phyloP scores from a whole-genome alignment of 805 yeast genomes.

The Ogataea parapolymorpha region DNA sequence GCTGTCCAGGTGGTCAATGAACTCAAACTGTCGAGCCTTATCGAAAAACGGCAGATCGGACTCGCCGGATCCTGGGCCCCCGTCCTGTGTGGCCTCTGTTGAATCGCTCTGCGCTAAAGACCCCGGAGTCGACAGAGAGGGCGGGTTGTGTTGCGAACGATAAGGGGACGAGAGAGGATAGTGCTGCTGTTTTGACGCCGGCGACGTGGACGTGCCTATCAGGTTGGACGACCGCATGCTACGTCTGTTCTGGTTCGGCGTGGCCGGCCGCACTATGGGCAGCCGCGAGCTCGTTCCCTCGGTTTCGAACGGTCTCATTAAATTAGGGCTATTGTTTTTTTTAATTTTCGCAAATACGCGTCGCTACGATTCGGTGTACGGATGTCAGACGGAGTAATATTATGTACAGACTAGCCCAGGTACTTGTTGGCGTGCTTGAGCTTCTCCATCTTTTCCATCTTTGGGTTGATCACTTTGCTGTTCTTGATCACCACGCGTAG shows the following conservation, averaged over 20 bases:
- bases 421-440: conserved; percentile 45
- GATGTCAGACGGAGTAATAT: not conserved
- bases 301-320: conserved; percentile 4
- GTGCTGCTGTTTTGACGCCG: conserved; percentile 16
- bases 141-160: conserved; percentile 15
- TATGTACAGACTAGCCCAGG: conserved; percentile 29
- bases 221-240: conserved; percentile 16
- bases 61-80: conserved; percentile 4
- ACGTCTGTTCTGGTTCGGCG: conserved; percentile 17
- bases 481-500: conserved; percentile 52
- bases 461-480: conserved; percentile 36
- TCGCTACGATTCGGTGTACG: conserved; percentile 3
- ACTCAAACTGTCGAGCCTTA: conserved; percentile 15
- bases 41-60: conserved; percentile 25
- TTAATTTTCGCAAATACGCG: conserved; percentile 1
- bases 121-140: conserved; percentile 14
- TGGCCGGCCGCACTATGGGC: conserved; percentile 22
- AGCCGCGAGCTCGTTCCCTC: conserved; percentile 9
- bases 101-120: conserved; percentile 10
- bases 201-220: conserved; percentile 16
- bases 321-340: not conserved
- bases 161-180: conserved; percentile 23
- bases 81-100: conserved; percentile 2
- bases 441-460: conserved; percentile 48
- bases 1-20: conserved; percentile 18